These are phyloP conservation scores for Ceratobasidium sp. DNA, from an alignment of 1,284 basidiomycete species.

Conservation along the genomic window DNA sequence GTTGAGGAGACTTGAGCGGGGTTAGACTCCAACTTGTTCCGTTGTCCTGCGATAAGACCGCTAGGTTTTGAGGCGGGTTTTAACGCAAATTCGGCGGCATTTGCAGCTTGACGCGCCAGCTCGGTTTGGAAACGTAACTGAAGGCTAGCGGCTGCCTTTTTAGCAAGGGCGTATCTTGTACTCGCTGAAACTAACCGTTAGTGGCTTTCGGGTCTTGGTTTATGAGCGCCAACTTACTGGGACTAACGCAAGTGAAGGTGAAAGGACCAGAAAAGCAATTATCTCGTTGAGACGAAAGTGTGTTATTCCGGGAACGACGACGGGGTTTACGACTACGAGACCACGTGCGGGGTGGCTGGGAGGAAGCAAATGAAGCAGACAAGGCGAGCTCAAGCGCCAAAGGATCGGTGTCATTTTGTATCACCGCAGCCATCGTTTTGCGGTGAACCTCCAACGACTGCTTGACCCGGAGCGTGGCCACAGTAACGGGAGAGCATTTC, in stretches of 20 bases:
- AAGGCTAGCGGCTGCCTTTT: constrained; percentile 73
- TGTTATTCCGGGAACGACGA: background rate
- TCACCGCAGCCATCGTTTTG: constrained; percentile 73
- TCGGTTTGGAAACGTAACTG: constrained; percentile 78
- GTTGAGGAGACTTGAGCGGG: constrained; percentile 49
- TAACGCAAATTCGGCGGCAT: constrained; percentile 70
- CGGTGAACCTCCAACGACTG: constrained; percentile 76
- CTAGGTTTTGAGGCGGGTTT: constrained; percentile 53
- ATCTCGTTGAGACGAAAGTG: background rate
- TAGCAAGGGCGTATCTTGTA: constrained; percentile 74
- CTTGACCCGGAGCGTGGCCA: constrained; percentile 79
- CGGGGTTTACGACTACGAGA: constrained; percentile 21
- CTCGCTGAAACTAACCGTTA: constrained; percentile 61
- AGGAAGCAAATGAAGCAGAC: constrained; percentile 64
- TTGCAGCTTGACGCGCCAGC: constrained; percentile 62
- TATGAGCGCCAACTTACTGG: constrained; percentile 69
- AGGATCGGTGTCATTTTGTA: constrained; percentile 68
- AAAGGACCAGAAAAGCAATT: constrained; percentile 58
- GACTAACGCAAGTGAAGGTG: constrained; percentile 70
- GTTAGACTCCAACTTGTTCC: constrained; percentile 57
- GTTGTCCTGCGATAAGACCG: constrained; percentile 17
- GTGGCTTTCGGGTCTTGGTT: constrained; percentile 50
- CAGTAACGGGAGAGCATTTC: constrained; percentile 70
- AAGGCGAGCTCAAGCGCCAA: constrained; percentile 81
- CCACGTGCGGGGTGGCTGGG: constrained; percentile 21